Evolutionary conservation across 371 early-diverging fungal genomes (phyloP), one percentile per base, ranked within the genome.

Genomic region (Saksenaea vasiformis): DNA sequence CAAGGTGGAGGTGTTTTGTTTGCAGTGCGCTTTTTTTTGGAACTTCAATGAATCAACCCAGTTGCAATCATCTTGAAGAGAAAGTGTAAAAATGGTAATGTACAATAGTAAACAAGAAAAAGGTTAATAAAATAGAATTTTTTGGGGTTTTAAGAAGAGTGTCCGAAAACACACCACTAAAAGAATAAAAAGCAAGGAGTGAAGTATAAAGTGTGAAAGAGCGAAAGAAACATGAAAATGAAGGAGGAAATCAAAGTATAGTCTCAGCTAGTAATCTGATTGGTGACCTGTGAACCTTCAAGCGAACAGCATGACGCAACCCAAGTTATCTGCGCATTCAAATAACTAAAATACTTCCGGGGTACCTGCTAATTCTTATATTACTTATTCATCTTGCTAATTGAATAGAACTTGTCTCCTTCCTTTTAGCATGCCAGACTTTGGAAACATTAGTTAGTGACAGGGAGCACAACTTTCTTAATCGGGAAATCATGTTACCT

Each of bases 41-140:
- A 10, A 22, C 19, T 47, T 47, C 22, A 47, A 22, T 47, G 51
- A 22, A 47, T 19, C 51, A 47, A 9, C 19, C 51, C 19, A 47
- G 51, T 47, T 47, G 51, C 51, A 47, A 47, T 47, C 51, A 47
- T 47, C 51, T 47, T 47, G 51, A 22, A 22, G 22, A 47, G 22
- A 22, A 4, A 22, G 22, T 19, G 22, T 19, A 47, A 7, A 47
- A 3, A 22, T 24, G 51, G 51, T 47, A 47, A 47, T 47, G 51
- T 47, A 47, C 51, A 47, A 47, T 19, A 22, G 27, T 47, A 22
- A 47, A 47, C 22, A 47, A 22, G 22, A 47, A 22, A 9, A 47
- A n/a, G 2, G 22, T 19, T 3, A 24, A 47, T 5, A 47, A 47
- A 47, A 47, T 31, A 22, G 51, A 5, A 3, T 47, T 47, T 10